phyloP scores from a whole-genome alignment of 192 early-diverging fungal species.

The Glomus cerebriforme region DNA sequence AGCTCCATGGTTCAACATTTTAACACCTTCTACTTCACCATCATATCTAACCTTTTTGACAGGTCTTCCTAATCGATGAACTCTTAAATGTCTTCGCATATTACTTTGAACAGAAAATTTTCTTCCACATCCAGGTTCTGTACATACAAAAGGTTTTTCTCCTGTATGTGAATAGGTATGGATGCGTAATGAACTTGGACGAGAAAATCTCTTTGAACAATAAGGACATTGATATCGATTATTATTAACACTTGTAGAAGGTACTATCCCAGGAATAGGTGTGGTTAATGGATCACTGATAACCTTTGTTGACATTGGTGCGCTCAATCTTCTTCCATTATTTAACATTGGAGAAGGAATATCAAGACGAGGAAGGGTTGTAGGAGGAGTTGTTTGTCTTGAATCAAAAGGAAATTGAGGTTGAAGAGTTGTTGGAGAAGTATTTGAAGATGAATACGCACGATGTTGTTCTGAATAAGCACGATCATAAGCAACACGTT shows the following conservation, averaged over 20 bases:
- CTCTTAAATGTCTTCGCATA: constrained; percentile 67
- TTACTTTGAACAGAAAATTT: constrained; percentile 76
- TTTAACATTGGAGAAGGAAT: not conserved
- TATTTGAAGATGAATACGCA: not conserved
- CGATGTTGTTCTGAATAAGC: not conserved
- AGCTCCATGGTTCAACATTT: not conserved
- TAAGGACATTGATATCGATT: constrained; percentile 61
- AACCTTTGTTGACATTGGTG: not conserved
- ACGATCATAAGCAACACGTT: not conserved
- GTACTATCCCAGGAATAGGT: not conserved
- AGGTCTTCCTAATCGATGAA: constrained; percentile 49
- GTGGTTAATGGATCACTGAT: not conserved
- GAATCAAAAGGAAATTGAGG: not conserved
- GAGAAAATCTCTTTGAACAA: constrained; percentile 66
- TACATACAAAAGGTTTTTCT: constrained; percentile 71
- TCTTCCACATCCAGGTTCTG: constrained; percentile 61
- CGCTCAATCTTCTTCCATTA: not conserved
- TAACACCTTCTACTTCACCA: constrained; percentile 13
- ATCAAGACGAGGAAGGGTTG: not conserved
- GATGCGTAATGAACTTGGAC: constrained; percentile 67
- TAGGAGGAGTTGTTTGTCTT: not conserved
- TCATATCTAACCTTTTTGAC: constrained; percentile 14
- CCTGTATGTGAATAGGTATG: constrained; percentile 78
- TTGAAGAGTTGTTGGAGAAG: not conserved
- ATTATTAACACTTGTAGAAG: not conserved